A percentile compares a stretch with the other conserved stretches of the same genome.
These are phyloP conservation scores for Hyaloperonospora arabidopsidis DNA, from an alignment of 352 stramenopile genomes.

Conservation along the genomic window DNA sequence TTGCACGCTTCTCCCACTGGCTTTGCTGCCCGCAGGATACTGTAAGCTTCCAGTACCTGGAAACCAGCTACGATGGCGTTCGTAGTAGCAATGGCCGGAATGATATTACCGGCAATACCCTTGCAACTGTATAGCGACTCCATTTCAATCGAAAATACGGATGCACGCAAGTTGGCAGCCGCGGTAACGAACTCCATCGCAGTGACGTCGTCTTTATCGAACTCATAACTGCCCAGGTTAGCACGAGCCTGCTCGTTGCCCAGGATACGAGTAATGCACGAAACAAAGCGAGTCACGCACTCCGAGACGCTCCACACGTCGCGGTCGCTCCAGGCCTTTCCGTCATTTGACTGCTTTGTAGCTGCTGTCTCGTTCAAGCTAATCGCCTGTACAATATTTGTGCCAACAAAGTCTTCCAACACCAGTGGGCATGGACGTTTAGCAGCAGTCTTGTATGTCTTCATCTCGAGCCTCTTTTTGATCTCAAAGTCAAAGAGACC, in stretches of 20 bases:
- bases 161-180: slow-evolving; percentile 92
- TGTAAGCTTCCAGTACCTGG: slow-evolving; percentile 80
- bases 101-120: slow-evolving; percentile 99
- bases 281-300: slow-evolving; percentile 83
- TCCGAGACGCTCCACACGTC: slow-evolving; percentile 85
- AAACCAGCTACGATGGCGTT: slow-evolving; percentile 99
- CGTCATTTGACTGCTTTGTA: slow-evolving; percentile 21
- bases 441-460: slow-evolving; percentile 93
- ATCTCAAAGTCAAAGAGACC: slow-evolving; percentile 94
- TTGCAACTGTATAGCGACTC: slow-evolving; percentile 91
- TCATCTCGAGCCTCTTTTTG: slow-evolving; percentile 93
- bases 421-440: slow-evolving; percentile 82
- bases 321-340: slow-evolving; percentile 64
- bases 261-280: slow-evolving; percentile 58
- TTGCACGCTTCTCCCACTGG: slow-evolving; percentile 72
- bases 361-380: slow-evolving; percentile 21
- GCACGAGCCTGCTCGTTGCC: slow-evolving; percentile 40
- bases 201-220: slow-evolving; percentile 96
- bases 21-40: slow-evolving; percentile 58
- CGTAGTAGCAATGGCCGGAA: slow-evolving; percentile 99
- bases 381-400: slow-evolving; percentile 35
- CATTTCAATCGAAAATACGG: slow-evolving; percentile 74
- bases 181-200: slow-evolving; percentile 98
- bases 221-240: slow-evolving; percentile 79
- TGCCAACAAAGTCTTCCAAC: slow-evolving; percentile 47